A percentile compares a stretch with the other conserved stretches of the same genome.
Conservation (phyloP, 495 filamentous ascomycete genomes). For the Xylaria flabelliformis region DNA sequence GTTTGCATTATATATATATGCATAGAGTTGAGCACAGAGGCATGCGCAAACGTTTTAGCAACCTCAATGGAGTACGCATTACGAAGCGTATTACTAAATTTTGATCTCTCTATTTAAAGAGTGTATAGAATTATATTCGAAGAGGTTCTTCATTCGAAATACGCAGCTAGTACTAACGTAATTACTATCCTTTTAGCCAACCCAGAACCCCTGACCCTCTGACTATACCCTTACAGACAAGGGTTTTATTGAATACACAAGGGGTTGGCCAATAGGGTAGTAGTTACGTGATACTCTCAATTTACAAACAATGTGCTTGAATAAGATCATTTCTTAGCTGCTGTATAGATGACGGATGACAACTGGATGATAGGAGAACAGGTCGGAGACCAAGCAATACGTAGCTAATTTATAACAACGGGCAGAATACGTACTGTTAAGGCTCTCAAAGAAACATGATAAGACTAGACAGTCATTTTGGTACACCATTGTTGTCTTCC, state of each 20-base stretch:
- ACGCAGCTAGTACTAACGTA: too few relatives aligned
- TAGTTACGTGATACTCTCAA: not conserved
- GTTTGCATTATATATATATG: not conserved
- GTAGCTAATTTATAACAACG: not conserved
- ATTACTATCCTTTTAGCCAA: too few relatives aligned
- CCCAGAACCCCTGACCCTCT: too few relatives aligned
- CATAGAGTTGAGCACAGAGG: not conserved
- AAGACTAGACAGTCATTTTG: too few relatives aligned
- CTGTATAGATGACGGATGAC: not conserved
- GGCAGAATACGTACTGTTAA: not conserved
- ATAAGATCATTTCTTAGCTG: not conserved
- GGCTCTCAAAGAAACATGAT: not conserved
- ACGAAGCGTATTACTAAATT: not conserved
- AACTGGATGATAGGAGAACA: not conserved
- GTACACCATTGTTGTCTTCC: too few relatives aligned
- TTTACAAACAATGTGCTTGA: not conserved
- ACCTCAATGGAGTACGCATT: not conserved
- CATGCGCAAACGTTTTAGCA: not conserved
- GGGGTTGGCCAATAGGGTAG: too few relatives aligned
- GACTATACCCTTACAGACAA: too few relatives aligned
- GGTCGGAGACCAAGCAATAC: not conserved
- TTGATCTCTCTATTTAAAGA: not conserved
- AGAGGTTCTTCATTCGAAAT: too few relatives aligned
- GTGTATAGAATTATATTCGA: not conserved
- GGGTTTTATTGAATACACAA: too few relatives aligned